Base-by-base conservation (phyloP, 331 rosid genomes). In the Malus hybrid region DNA sequence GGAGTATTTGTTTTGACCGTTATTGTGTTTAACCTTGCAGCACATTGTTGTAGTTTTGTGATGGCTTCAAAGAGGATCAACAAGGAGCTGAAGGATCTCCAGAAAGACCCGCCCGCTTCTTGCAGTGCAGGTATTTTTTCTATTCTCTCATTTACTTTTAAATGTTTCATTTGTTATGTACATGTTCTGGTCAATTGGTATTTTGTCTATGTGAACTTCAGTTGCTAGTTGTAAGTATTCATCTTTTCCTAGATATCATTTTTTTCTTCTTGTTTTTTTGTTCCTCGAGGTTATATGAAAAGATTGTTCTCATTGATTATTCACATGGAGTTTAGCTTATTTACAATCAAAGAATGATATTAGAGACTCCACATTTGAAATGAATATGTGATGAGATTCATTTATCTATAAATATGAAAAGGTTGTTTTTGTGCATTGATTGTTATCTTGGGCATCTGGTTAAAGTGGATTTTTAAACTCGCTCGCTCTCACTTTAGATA, bases 31-130 rank as follows among this genome's bases (percentile, higher is more conserved):
- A 24, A 52, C 6, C 27, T 12, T 60, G 50, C 70, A 68, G 31
- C 7, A 75, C 72, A 33, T 18, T 6, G 32, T 11, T 32, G 22
- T n/a, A 60, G 69, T 29, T 52, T 62, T 34, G 31, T 7, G 62
- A 89, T 89, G 93, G 93, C 93, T 8, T 87, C 91, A 0, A 89
- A 87, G 59, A 69, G 93, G 79, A 89, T 89, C 82, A 83, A 82
- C 85, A 90, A 86, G 88, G 96, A 90, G 79, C 80, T 88, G 88
- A 90, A 90, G 85, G 96, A 90, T 82, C 85, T 90, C 20, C 93
- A 90, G 85, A 88, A 86, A 50, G 96, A 90, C 34, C 96, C 96
- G 14, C 96, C 96, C 46, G 90, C 87, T 22, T 90, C 91, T 46
- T 90, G 96, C 85, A 90, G 93, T 80, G 91, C 96, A 39, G 96